A percentile compares a stretch with the other conserved stretches of the same genome.
These are phyloP conservation scores for Colletotrichum siamense DNA, from an alignment of 2,329 filamentous ascomycete genomes.

Conservation along the genomic window DNA sequence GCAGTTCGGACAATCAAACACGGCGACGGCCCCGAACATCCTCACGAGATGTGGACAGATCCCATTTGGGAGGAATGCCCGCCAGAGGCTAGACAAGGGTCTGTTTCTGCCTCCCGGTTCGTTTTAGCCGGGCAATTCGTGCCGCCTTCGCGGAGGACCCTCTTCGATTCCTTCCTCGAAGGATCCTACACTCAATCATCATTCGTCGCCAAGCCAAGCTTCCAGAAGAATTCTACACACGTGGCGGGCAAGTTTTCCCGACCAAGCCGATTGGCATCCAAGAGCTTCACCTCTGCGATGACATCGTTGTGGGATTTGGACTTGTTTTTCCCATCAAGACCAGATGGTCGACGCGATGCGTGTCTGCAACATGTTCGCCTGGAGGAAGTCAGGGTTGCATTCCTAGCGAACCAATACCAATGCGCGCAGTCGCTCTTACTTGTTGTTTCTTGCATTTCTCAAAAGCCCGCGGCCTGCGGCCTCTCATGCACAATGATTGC, in stretches of 20 bases:
- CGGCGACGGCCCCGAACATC: background rate
- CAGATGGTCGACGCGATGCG: background rate
- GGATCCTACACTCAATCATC: background rate
- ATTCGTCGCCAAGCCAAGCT: constrained; percentile 6
- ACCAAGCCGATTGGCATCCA: background rate
- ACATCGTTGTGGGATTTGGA: background rate
- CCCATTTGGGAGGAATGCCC: background rate
- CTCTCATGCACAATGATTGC: background rate
- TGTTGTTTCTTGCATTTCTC: background rate
- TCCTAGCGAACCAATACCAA: background rate
- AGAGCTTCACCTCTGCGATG: background rate
- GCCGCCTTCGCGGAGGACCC: background rate
- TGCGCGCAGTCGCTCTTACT: background rate
- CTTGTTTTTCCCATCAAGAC: background rate
- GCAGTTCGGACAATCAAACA: constrained; percentile 35
- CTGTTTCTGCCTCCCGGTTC: background rate
- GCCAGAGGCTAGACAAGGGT: background rate
- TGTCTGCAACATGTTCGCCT: background rate
- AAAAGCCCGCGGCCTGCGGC: background rate
- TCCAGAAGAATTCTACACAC: background rate
- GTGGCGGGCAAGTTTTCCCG: background rate
- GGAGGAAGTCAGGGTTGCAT: background rate
- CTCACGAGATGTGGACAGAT: background rate
- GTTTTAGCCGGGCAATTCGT: background rate
- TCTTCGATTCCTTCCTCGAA: background rate